phyloP scores from a whole-genome alignment of 2,329 filamentous ascomycete genomes.

The Hypoxylon sp. region DNA sequence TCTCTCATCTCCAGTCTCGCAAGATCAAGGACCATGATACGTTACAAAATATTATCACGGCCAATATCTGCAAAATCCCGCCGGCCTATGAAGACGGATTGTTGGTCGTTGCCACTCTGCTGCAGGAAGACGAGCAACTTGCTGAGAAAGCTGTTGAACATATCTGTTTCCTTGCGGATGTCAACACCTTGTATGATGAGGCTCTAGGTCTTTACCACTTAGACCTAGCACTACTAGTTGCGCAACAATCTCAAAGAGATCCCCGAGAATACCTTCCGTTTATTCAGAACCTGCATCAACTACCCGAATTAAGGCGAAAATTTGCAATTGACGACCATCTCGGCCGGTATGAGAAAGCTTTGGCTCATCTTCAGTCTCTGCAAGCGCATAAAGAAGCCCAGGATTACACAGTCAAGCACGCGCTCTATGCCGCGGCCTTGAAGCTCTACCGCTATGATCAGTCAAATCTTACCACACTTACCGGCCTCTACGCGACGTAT shows the following conservation, averaged over 20 bases:
- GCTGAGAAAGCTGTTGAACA: conserved; percentile 94
- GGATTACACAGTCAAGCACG: conserved; percentile 82
- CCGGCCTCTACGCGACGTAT: conserved; percentile 82
- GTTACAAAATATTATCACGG: conserved; percentile 92
- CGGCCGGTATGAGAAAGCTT: conserved; percentile 80
- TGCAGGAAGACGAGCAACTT: conserved; percentile 76
- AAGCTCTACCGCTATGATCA: conserved; percentile 87
- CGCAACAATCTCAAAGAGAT: conserved; percentile 96
- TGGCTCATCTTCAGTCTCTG: conserved; percentile 81
- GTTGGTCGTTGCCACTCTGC: conserved; percentile 81
- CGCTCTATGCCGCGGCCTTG: conserved; percentile 83
- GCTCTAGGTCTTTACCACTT: conserved; percentile 93
- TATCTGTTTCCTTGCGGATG: conserved; percentile 96
- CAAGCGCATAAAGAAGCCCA: conserved; percentile 83
- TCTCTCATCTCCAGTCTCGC: conserved; percentile 75
- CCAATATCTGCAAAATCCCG: conserved; percentile 92
- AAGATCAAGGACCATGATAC: conserved; percentile 69
- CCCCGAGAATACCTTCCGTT: conserved; percentile 96
- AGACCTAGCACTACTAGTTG: conserved; percentile 89
- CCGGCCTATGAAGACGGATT: conserved; percentile 91
- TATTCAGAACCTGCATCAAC: conserved; percentile 85
- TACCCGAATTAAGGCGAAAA: conserved; percentile 77
- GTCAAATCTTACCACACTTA: conserved; percentile 76
- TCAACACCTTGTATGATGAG: conserved; percentile 91
- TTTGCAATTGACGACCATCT: conserved; percentile 94